Base-by-base conservation (phyloP, 805 yeast genomes). In the Candida odintsovae region DNA sequence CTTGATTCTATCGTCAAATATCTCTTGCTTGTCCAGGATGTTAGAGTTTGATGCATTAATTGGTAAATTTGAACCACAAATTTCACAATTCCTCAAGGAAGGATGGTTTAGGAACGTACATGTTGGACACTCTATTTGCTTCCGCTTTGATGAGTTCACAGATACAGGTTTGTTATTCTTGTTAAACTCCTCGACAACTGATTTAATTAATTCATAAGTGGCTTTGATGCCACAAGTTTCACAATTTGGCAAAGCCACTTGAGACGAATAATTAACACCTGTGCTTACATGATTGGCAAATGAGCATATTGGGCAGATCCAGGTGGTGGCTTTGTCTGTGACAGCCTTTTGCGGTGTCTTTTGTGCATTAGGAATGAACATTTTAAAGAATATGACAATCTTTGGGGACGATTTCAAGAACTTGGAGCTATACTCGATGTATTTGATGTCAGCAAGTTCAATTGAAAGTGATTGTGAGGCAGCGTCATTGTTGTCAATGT, bases 271-370 rank as follows among this genome's bases (percentile, higher is more conserved):
- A 37, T 62, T 61, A 19, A 64, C 59, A 13, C 62, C 62, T 9
- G 61, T 53, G 8, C 63, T 59, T 3, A 76, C 53, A 11, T 61
- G 64, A 57, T 89, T 88, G 22, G 82, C 71, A 59, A 72, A 86
- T n/a, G 80, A 78, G 64, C 99, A 92, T 3, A 94, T 90, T n/a
- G 85, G 83, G 62, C 99, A 92, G 1, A 76, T 74, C 99, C 99
- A 92, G 26, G 46, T 50, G 20, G 25, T 40, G 13, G 26, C 40
- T 8, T 18, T 20, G 40, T 48, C 37, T 42, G 40, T 12, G 38
- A 22, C 9, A 20, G 35, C 9, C 40, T 25, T 16, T 20, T 42
- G 39, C 45, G 31, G 21, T 38, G 26, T 35, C 18, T 41, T 42
- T 43, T 44, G 20, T n/a, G 29, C 20, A n/a, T 39, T 19, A 3